Percentiles rank a stretch among this genome's conserved stretches.
Conservation (phyloP, 441 rosid species). For the Erodium chrysanthum region DNA sequence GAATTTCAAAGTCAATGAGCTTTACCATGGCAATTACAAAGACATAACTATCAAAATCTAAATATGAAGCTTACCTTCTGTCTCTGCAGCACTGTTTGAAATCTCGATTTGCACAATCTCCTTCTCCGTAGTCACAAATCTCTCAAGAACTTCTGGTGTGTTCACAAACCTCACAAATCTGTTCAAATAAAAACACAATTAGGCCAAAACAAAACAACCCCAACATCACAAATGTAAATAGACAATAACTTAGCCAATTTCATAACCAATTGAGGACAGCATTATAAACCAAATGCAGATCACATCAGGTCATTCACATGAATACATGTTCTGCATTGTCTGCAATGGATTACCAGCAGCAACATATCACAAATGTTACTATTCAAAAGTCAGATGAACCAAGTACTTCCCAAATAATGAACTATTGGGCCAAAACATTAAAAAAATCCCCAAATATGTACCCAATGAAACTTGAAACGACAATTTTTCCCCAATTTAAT, state of each 20-base stretch:
- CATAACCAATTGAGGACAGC: no score
- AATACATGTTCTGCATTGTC: no score
- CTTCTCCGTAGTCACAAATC: conserved; percentile 69
- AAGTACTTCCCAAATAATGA: no score
- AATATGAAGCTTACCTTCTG: conserved; percentile 40
- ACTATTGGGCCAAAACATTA: no score
- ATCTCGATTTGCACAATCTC: conserved; percentile 75
- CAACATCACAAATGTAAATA: not conserved
- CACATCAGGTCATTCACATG: no score
- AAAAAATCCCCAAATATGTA: not conserved
- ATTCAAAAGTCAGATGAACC: not conserved
- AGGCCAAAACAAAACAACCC: not conserved
- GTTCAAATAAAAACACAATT: conserved; percentile 5
- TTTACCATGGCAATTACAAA: not conserved
- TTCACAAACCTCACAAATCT: conserved; percentile 89
- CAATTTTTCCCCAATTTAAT: not conserved
- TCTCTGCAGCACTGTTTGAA: conserved; percentile 39
- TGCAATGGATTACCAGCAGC: no score
- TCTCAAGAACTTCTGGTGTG: conserved; percentile 92
- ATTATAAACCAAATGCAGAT: no score
- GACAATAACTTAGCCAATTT: no score
- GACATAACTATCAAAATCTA: not conserved
- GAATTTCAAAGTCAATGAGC: conserved; percentile 1
- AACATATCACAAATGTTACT: not conserved
- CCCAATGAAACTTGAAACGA: not conserved